phyloP scores from a whole-genome alignment of 495 filamentous ascomycete genomes.

The Pyronema domesticum region DNA sequence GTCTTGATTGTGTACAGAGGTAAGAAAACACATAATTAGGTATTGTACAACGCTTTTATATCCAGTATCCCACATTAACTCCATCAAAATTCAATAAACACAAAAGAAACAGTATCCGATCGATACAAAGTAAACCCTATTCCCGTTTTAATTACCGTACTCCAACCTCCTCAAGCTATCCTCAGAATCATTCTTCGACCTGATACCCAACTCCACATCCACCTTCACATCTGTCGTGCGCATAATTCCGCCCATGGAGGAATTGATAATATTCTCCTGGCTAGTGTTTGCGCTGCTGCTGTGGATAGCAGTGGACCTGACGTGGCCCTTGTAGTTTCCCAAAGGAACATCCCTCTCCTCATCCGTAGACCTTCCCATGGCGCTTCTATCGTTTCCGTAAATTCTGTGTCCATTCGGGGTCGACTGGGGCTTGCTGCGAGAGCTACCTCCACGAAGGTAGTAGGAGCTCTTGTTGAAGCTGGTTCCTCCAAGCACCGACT shows the following conservation, averaged over 20 bases:
- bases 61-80: too few species aligned
- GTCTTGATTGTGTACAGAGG: too few species aligned
- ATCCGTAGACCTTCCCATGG: not conserved
- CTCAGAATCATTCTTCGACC: conserved; percentile 3
- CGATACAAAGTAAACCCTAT: too few species aligned
- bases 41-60: too few species aligned
- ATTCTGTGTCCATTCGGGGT: not conserved
- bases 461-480: conserved; percentile 1
- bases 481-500: conserved; percentile 4
- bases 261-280: conserved; percentile 17
- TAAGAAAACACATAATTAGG: too few species aligned
- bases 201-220: conserved; percentile 8
- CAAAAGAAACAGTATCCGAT: too few species aligned
- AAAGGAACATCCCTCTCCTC: not conserved
- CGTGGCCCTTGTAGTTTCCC: not conserved
- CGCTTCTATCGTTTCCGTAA: not conserved
- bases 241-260: conserved; percentile 7
- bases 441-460: not conserved
- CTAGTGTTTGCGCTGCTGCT: conserved; percentile 9
- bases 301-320: conserved; percentile 7
- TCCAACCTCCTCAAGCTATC: conserved; percentile 8
- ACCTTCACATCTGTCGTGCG: conserved; percentile 22
- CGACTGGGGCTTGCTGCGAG: not conserved
- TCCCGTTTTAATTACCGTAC: not conserved
- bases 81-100: too few species aligned